Percentiles rank a stretch among this genome's conserved stretches.
Evolutionary conservation across 768 basidiomycete species (phyloP).

Genomic region (Stropharia rugosoannulata): DNA sequence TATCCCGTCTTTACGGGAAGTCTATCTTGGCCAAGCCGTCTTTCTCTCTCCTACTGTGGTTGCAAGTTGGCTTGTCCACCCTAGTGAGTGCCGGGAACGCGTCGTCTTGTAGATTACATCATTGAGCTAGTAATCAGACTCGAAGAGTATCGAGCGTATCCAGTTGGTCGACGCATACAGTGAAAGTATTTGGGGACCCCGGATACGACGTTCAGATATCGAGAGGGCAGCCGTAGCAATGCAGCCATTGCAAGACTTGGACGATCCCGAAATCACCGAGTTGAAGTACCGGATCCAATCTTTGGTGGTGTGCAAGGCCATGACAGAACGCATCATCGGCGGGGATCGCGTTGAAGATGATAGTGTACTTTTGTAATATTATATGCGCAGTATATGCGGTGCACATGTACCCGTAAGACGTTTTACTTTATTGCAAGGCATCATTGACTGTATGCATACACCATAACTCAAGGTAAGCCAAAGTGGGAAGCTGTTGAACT

Average conservation of each 20-base stretch:
- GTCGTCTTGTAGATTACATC: background rate
- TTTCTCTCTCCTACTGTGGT: constrained; percentile 41
- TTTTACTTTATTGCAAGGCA: background rate
- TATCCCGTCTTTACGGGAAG: constrained; percentile 36
- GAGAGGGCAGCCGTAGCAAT: constrained; percentile 32
- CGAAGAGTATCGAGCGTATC: constrained; percentile 29
- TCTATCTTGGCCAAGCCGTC: constrained; percentile 51
- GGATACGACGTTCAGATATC: constrained; percentile 48
- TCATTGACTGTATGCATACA: too few relatives aligned
- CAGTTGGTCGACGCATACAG: constrained; percentile 53
- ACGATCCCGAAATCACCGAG: background rate
- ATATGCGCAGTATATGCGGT: too few relatives aligned
- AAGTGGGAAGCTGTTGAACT: too few relatives aligned
- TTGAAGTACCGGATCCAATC: constrained; percentile 30
- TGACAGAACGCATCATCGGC: constrained; percentile 52
- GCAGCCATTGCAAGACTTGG: background rate
- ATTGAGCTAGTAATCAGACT: constrained; percentile 7
- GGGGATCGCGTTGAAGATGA: constrained; percentile 40
- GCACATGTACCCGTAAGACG: background rate
- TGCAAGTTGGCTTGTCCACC: constrained; percentile 28
- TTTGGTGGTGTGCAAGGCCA: constrained; percentile 48
- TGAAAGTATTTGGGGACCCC: constrained; percentile 58
- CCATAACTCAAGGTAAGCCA: too few relatives aligned
- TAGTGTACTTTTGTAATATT: constrained; percentile 15
- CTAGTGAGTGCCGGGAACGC: constrained; percentile 6